Percentiles rank a stretch among this genome's conserved stretches.
phyloP scores from a whole-genome alignment of 2,329 filamentous ascomycete species.

The Endoconidiophora polonica region DNA sequence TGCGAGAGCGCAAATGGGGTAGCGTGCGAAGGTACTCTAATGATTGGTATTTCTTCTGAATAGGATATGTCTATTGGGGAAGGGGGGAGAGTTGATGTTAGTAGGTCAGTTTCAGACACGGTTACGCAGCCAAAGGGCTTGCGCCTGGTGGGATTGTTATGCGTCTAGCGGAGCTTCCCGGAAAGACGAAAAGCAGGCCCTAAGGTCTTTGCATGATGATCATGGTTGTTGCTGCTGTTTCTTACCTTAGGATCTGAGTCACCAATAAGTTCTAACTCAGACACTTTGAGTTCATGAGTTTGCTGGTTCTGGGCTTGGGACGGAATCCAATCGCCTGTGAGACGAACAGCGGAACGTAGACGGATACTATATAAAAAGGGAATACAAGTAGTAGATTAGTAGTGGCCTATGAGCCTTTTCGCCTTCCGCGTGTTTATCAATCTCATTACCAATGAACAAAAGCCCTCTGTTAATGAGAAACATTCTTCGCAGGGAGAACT shows the following conservation, averaged over 20 bases:
- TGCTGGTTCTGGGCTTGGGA: constrained; percentile 50
- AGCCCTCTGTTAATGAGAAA: not conserved
- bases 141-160: too few species aligned
- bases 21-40: constrained; percentile 76
- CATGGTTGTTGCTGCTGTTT: too few species aligned
- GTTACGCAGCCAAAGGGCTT: not conserved
- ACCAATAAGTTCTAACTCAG: constrained; percentile 53
- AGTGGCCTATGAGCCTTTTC: too few species aligned
- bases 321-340: constrained; percentile 61
- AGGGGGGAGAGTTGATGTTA: not conserved
- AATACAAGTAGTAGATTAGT: too few species aligned
- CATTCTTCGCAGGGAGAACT: constrained; percentile 18
- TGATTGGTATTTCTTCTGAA: constrained; percentile 93
- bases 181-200: constrained; percentile 4
- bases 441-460: not conserved
- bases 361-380: constrained; percentile 41
- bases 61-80: constrained; percentile 55
- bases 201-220: not conserved
- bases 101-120: not conserved
- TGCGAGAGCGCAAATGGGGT: constrained; percentile 71
- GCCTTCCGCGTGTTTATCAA: not conserved
- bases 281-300: constrained; percentile 60
- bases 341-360: constrained; percentile 62
- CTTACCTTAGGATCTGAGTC: constrained; percentile 63
- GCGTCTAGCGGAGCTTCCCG: not conserved